These are phyloP conservation scores for Penicillium sp. DNA, from an alignment of 2,329 filamentous ascomycete genomes.

Conservation along the genomic window DNA sequence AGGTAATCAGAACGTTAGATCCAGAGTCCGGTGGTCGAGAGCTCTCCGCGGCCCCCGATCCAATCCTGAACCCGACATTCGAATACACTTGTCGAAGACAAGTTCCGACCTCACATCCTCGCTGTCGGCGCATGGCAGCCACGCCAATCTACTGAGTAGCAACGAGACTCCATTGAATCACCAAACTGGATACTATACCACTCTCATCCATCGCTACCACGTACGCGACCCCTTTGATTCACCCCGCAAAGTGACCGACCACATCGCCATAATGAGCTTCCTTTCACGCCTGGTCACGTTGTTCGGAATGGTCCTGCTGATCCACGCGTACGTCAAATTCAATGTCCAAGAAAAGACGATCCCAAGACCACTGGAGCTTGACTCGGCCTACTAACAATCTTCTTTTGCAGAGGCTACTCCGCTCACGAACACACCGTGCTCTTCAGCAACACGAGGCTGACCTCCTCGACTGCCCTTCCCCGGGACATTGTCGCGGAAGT, in stretches of 20 bases:
- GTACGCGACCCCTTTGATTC: background rate
- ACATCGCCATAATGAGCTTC: slow-evolving; percentile 55
- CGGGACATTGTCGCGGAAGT: slow-evolving; percentile 86
- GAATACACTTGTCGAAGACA: no score
- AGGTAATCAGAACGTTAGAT: background rate
- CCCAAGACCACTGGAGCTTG: no score
- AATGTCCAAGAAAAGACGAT: no score
- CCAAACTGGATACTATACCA: no score
- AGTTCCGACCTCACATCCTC: no score
- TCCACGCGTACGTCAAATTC: slow-evolving; percentile 67
- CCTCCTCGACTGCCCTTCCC: slow-evolving; percentile 50
- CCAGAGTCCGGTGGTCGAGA: no score
- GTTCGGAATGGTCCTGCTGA: slow-evolving; percentile 70
- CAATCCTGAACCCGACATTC: no score
- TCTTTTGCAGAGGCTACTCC: slow-evolving; percentile 72
- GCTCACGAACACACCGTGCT: slow-evolving; percentile 85
- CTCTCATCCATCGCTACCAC: background rate
- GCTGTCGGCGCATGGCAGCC: no score
- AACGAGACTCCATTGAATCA: no score
- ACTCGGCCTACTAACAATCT: background rate
- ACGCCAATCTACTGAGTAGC: background rate
- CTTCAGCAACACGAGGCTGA: slow-evolving; percentile 51
- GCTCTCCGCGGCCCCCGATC: no score
- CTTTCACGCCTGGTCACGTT: slow-evolving; percentile 64
- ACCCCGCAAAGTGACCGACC: slow-evolving; percentile 2